Percentiles rank a stretch among this genome's conserved stretches.
Evolutionary conservation across 2,329 filamentous ascomycete species (phyloP).

Genomic region (Botrytis porri): DNA sequence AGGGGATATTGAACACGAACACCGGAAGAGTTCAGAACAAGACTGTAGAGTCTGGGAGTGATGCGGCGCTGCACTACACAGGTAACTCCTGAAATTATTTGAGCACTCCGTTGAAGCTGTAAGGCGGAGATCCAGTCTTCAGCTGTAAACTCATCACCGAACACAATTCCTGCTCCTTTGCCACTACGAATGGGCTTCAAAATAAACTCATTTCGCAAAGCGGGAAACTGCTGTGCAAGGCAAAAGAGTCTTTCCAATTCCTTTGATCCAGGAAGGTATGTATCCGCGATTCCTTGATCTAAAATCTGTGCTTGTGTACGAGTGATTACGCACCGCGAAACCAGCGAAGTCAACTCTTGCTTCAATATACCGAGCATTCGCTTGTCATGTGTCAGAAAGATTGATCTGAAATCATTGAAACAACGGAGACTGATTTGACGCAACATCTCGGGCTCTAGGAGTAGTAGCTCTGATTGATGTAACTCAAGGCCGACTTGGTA

Average conservation of each 20-base stretch:
- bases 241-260: neutral
- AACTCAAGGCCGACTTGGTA: slow-evolving; percentile 37
- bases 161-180: slow-evolving; percentile 9
- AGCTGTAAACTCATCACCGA: neutral
- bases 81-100: neutral
- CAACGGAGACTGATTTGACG: slow-evolving; percentile 33
- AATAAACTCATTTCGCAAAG: neutral
- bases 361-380: slow-evolving; percentile 38
- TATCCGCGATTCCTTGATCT: slow-evolving; percentile 5
- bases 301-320: neutral
- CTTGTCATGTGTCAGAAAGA: slow-evolving; percentile 38
- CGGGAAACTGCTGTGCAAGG: neutral
- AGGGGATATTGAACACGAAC: slow-evolving; percentile 1
- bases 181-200: slow-evolving; percentile 6
- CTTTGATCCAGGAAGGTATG: neutral
- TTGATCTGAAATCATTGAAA: slow-evolving; percentile 39
- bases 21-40: neutral
- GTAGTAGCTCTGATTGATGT: slow-evolving; percentile 35
- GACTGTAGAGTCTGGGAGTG: neutral
- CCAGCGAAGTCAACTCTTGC: slow-evolving; percentile 34
- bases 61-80: slow-evolving; percentile 4
- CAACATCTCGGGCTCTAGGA: slow-evolving; percentile 30
- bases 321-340: slow-evolving; percentile 12
- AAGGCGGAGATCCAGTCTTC: neutral
- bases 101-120: neutral